Conservation (phyloP, 345 rosid genomes). For the Turnera subulata region DNA sequence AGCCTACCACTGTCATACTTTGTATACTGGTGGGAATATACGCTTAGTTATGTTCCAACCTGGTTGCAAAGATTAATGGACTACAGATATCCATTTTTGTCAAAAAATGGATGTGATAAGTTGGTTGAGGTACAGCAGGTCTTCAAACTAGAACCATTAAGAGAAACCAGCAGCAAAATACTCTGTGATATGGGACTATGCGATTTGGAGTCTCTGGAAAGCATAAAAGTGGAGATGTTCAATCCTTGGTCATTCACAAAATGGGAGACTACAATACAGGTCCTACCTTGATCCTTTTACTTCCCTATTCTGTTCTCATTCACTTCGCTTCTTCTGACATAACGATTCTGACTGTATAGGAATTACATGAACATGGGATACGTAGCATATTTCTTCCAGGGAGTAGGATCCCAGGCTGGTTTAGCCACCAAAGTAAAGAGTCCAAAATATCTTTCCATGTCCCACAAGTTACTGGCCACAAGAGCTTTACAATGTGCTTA, state of each 20-base stretch:
- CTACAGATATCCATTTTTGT: no score
- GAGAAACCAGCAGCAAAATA: background rate
- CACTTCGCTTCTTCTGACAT: background rate
- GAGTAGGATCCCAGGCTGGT: constrained; percentile 9
- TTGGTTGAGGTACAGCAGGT: background rate
- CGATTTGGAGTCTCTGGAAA: background rate
- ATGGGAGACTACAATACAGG: constrained; percentile 1
- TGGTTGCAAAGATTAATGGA: no score
- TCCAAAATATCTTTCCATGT: background rate
- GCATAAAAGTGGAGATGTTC: constrained; percentile 3
- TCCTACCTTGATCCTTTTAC: background rate
- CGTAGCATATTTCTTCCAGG: constrained; percentile 10
- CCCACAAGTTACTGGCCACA: background rate
- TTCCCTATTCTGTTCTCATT: background rate
- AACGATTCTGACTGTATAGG: background rate
- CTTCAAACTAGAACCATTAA: background rate
- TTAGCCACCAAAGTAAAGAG: background rate
- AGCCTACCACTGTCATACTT: background rate
- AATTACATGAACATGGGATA: constrained; percentile 7
- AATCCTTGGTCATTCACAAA: background rate
- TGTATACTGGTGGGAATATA: no score
- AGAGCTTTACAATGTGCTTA: background rate
- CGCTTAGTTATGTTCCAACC: no score
- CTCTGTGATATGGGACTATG: background rate
- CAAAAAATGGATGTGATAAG: background rate